These are phyloP conservation scores for Citrullus amarus DNA, from an alignment of 306 rosid species.

Conservation along the genomic window DNA sequence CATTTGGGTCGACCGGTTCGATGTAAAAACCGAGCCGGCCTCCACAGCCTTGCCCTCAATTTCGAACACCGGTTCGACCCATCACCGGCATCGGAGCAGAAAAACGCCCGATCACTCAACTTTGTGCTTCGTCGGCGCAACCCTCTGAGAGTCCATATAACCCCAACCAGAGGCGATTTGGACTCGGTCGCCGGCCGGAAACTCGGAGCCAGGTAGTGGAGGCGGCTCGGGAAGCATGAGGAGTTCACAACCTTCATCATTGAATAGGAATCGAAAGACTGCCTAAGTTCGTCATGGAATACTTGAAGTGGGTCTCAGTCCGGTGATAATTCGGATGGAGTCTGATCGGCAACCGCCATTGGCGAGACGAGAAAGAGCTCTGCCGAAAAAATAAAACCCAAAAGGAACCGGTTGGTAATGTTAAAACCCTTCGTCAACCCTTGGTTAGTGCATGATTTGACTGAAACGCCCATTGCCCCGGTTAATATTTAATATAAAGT, in stretches of 20 bases:
- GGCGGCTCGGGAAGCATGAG: constrained; percentile 25
- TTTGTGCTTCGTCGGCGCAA: constrained; percentile 18
- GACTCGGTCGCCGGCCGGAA: constrained; percentile 30
- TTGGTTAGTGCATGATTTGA: no score
- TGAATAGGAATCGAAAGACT: background rate
- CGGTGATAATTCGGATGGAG: no score
- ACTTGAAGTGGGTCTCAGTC: no score
- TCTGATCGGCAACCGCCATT: no score
- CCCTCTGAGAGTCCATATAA: constrained; percentile 32
- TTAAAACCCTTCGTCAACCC: no score
- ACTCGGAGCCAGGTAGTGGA: constrained; percentile 29
- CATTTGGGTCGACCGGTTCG: no score
- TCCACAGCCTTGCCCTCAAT: constrained; percentile 42
- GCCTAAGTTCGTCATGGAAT: no score
- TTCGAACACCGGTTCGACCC: constrained; percentile 41
- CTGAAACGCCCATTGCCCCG: no score
- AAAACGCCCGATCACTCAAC: constrained; percentile 36
- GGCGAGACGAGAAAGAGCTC: no score
- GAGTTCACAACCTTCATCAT: constrained; percentile 83
- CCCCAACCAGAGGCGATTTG: constrained; percentile 34
- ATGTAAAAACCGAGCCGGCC: background rate
- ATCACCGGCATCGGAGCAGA: constrained; percentile 73
- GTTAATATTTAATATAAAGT: no score
- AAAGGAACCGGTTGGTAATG: no score
- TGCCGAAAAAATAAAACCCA: no score